A percentile compares a stretch with the other conserved stretches of the same genome.
Evolutionary conservation across 805 yeast genomes (phyloP).

Genomic region (Candida pseudoglaebosa): DNA sequence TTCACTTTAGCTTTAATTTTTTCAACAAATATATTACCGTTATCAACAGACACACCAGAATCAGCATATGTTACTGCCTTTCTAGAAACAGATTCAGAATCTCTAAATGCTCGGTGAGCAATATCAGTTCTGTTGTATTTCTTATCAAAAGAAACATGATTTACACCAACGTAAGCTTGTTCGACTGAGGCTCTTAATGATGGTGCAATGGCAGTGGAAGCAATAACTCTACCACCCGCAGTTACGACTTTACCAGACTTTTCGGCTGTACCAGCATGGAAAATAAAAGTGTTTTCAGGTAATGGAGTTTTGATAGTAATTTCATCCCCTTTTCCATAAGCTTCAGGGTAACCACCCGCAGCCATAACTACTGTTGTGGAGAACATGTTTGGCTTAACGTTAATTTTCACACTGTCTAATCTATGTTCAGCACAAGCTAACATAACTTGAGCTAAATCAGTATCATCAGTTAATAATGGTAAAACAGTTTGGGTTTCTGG

Average conservation of each 20-base stretch:
- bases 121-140: constrained; percentile 89
- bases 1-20: constrained; percentile 86
- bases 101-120: constrained; percentile 92
- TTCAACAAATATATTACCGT: constrained; percentile 87
- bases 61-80: constrained; percentile 78
- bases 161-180: constrained; percentile 83
- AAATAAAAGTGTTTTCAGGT: constrained; percentile 64
- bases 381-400: constrained; percentile 51
- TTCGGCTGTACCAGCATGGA: constrained; percentile 93
- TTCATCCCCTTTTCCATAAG: constrained; percentile 80
- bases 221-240: constrained; percentile 95
- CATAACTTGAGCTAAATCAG: constrained; percentile 92
- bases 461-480: constrained; percentile 73
- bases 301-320: constrained; percentile 52
- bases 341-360: constrained; percentile 95
- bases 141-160: constrained; percentile 63
- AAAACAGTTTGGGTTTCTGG: constrained; percentile 98
- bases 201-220: constrained; percentile 80
- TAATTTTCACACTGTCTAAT: constrained; percentile 72
- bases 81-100: constrained; percentile 19
- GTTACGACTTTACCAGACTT: constrained; percentile 65
- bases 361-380: constrained; percentile 94
- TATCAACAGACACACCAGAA: constrained; percentile 97
- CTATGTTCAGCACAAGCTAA: constrained; percentile 93
- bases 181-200: constrained; percentile 77